Evolutionary conservation across 305 asterid genomes (phyloP).

Genomic region (Coffea humblotiana): DNA sequence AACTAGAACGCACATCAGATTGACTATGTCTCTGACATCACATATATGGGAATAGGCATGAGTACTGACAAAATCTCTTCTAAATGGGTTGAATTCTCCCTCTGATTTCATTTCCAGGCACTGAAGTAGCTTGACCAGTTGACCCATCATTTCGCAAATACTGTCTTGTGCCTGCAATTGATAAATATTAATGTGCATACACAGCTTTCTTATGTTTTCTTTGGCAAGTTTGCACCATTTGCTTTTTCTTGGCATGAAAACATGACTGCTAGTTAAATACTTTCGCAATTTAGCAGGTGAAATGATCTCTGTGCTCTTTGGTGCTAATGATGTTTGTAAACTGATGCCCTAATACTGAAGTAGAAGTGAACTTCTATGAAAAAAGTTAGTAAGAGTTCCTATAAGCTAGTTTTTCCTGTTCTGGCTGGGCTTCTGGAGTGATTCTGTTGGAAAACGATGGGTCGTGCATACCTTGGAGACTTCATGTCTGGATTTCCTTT

Average conservation of each 20-base stretch:
- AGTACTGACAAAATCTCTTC: neutral
- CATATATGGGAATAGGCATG: neutral
- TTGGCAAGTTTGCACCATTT: neutral
- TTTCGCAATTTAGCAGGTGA: neutral
- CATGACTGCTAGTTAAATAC: too few species aligned
- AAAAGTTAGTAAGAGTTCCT: neutral
- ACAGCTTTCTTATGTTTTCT: constrained; percentile 2
- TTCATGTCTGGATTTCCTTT: neutral
- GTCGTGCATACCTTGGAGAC: neutral
- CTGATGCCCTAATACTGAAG: neutral
- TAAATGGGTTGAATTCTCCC: neutral
- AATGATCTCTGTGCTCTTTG: neutral
- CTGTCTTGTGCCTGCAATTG: neutral
- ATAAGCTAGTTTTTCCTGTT: neutral
- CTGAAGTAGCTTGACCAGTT: neutral
- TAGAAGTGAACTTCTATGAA: neutral
- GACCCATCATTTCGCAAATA: neutral
- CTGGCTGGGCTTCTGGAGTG: too few species aligned
- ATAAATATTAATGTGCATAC: too few species aligned
- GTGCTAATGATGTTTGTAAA: neutral
- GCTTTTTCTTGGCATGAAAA: neutral
- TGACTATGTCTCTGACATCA: neutral
- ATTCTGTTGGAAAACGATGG: neutral
- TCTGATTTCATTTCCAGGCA: neutral
- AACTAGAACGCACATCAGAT: neutral